Evolutionary conservation across 2,329 filamentous ascomycete genomes (phyloP), one percentile per base, ranked within the genome.

Genomic region (Macrophomina phaseolina): DNA sequence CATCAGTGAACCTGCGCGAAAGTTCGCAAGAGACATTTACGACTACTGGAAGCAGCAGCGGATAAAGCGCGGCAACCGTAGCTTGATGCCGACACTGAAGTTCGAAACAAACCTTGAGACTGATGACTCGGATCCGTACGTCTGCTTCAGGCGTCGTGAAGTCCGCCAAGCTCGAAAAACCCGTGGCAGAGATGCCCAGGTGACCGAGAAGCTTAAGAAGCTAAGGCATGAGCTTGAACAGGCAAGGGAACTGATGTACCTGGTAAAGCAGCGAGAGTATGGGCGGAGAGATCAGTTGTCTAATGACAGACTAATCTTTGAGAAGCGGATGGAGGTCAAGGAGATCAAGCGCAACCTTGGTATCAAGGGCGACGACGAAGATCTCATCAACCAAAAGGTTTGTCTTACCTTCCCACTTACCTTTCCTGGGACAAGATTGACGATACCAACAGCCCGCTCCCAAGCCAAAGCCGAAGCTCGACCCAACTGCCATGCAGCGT

Each of bases 141-240:
- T 99, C 74, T 99, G 95, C 81, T 99, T 99, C 87, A 89, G 95
- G 76, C 89, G 95, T 72, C 91, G 95, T 70, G 95, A 99, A 80
- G 92, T 97, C 55, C 90, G 95, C 67, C 93, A 97, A 78, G 94
- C 93, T 60, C 91, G 95, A 73, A 99, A 98, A 82, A 99, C 95
- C 45, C 88, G 95, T 75, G 93, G 92, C 72, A 89, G 95, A 75
- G 95, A 99, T 82, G 92, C 92, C 42, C 94, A 97, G 80, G 93
- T 94, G 73, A 92, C 91, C 65, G 95, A 99, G 77, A 97, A 97
- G 79, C 86, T 99, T 71, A 95, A 95, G 83, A 92, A 92, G 77
- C 83, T 99, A 74, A 90, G 95, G 65, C 90, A 90, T 73, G 94
- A 99, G 82, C 85, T 98, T 46, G 95, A 98, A 80, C 91, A 95